Evolutionary conservation across 2,329 filamentous ascomycete genomes (phyloP).

Genomic region (Paracamarosporium sp.): DNA sequence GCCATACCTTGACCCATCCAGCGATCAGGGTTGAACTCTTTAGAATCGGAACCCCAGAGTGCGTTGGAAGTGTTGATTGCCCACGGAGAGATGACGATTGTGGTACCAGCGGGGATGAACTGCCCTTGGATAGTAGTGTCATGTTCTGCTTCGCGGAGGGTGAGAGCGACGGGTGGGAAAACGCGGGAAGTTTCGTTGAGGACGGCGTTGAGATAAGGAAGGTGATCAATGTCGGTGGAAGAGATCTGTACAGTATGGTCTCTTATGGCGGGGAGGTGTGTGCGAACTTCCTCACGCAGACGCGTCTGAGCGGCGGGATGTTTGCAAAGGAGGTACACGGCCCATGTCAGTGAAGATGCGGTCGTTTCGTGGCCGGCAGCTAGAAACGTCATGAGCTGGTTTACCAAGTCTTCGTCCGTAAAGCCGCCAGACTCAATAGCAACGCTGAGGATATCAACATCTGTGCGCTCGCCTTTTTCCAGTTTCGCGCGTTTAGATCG

Average conservation of each 20-base stretch:
- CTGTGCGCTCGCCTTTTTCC: constrained; percentile 52
- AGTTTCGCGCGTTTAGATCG: constrained; percentile 69
- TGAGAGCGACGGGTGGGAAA: constrained; percentile 74
- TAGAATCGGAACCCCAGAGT: constrained; percentile 80
- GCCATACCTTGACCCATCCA: constrained; percentile 52
- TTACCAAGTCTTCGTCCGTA: constrained; percentile 78
- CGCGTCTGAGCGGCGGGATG: constrained; percentile 56
- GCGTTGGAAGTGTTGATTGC: constrained; percentile 72
- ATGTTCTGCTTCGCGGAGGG: constrained; percentile 68
- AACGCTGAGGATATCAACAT: constrained; percentile 79
- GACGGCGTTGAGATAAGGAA: constrained; percentile 79
- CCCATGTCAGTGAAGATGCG: constrained; percentile 61
- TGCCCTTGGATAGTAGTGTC: constrained; percentile 72
- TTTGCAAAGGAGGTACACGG: constrained; percentile 59
- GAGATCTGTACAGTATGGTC: constrained; percentile 53
- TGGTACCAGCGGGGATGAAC: constrained; percentile 73
- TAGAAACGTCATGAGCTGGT: constrained; percentile 91
- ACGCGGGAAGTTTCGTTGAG: constrained; percentile 79
- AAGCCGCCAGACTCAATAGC: constrained; percentile 79
- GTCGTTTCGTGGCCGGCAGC: constrained; percentile 71
- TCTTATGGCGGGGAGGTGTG: constrained; percentile 52
- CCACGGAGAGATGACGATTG: constrained; percentile 68
- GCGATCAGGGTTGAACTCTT: constrained; percentile 76
- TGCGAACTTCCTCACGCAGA: constrained; percentile 59
- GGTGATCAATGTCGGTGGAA: constrained; percentile 68